Base-by-base conservation (phyloP, 805 yeast genomes). In the Metahyphopichia silvanorum region DNA sequence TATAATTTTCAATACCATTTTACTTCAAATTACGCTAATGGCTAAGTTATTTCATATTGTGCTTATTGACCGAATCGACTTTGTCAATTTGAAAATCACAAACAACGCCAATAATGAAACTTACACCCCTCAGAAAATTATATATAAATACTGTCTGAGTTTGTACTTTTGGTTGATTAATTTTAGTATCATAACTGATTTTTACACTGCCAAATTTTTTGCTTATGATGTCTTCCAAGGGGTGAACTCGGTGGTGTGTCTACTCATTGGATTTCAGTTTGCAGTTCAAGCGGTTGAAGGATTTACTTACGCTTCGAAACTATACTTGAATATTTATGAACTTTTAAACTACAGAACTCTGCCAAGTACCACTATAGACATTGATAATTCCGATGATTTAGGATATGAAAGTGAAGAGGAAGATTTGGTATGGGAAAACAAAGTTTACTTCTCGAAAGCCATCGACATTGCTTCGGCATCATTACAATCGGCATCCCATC, bases 11-110 rank as follows among this genome's bases (percentile, higher is more conserved):
- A 79, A 40, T 49, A 78, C 48, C 67, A 71, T 53, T 14, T 47
- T 66, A 32, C 37, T 61, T 11, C 58, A 61, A 9, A 34, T 57
- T 16, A 40, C 60, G 4, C 38, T 63, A 15, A 42, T 53, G 16
- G 55, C 77, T 50, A 82, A 81, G 49, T 78, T 82, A 2, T 78
- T 83, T 62, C 95, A 88, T 51, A 82, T 94, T 79, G 71, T 93
- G 1, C 55, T 82, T 27, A 59, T 63, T 23, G 80, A 76, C 35
- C 51, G 85, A 16, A 58, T 74, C 11, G 79, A 76, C 18, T 55
- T 52, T 35, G 34, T 57, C 11, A 56, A 55, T 18, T 49, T 58
- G 41, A 44, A 40, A 20, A 49, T 63, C 4, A 49, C 44, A 15
- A 64, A 60, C 30, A 49, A 45, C 21, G 33, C 53, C 6, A 35